These are phyloP conservation scores for Andalucia godoyi DNA, from an alignment of 78 protist genomes.

Conservation along the genomic window DNA sequence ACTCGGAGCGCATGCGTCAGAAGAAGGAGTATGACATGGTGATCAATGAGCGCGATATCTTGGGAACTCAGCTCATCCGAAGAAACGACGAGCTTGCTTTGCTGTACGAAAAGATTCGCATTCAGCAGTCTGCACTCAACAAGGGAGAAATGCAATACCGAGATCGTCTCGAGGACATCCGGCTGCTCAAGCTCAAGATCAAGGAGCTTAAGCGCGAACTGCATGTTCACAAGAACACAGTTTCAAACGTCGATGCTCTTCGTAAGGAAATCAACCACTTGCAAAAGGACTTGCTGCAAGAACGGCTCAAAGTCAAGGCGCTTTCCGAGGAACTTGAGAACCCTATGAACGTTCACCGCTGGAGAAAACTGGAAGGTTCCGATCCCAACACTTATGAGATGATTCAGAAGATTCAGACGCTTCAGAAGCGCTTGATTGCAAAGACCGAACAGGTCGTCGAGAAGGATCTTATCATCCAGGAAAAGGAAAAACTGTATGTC, in stretches of 20 bases:
- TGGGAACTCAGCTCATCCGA: constrained; percentile 76
- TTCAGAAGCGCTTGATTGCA: constrained; percentile 71
- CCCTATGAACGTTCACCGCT: constrained; percentile 82
- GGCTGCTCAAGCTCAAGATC: constrained; percentile 42
- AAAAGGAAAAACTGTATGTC: constrained; percentile 58
- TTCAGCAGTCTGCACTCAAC: constrained; percentile 62
- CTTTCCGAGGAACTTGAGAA: constrained; percentile 79
- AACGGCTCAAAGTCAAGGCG: constrained; percentile 55
- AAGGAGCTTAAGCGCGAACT: constrained; percentile 36
- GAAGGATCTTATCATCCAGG: constrained; percentile 63
- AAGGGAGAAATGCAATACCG: constrained; percentile 69
- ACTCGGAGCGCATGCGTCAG: constrained; percentile 42
- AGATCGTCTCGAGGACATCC: constrained; percentile 46
- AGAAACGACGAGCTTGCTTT: constrained; percentile 80
- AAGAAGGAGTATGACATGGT: constrained; percentile 49
- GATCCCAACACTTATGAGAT: constrained; percentile 58
- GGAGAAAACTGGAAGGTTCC: constrained; percentile 60
- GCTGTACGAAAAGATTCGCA: constrained; percentile 75
- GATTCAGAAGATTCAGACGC: constrained; percentile 69
- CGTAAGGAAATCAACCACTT: constrained; percentile 43
- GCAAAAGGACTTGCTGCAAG: constrained; percentile 67
- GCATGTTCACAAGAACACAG: background rate
- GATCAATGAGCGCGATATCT: constrained; percentile 66
- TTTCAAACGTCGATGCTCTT: constrained; percentile 19
- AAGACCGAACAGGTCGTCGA: constrained; percentile 65